Evolutionary conservation across 768 basidiomycete genomes (phyloP).

Genomic region (Pulveroboletus sp.): DNA sequence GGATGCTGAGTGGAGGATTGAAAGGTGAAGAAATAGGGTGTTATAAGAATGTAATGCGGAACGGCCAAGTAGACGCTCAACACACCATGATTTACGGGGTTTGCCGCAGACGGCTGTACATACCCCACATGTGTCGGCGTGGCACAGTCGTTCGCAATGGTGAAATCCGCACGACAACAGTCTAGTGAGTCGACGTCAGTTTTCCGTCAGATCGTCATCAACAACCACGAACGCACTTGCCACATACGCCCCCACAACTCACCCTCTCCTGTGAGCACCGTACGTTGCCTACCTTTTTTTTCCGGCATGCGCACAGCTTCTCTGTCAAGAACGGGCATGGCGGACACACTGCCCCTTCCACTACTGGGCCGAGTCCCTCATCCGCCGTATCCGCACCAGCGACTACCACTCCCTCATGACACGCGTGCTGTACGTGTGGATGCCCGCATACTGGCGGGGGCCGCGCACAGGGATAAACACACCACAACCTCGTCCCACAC

Average conservation of each 20-base stretch:
- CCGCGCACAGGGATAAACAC: constrained; percentile 73
- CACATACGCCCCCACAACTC: constrained; percentile 79
- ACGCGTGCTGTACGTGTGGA: constrained; percentile 67
- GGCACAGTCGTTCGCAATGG: constrained; percentile 78
- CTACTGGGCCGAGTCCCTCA: constrained; percentile 16
- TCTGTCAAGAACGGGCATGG: constrained; percentile 80
- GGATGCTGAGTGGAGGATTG: constrained; percentile 42
- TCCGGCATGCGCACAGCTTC: constrained; percentile 86
- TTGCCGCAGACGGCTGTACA: constrained; percentile 84
- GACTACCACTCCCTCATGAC: constrained; percentile 63
- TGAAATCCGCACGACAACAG: constrained; percentile 85
- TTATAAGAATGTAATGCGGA: background rate
- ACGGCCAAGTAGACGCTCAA: background rate
- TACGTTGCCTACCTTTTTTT: constrained; percentile 74
- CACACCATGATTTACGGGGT: constrained; percentile 76
- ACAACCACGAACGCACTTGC: constrained; percentile 47
- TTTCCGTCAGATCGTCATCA: background rate
- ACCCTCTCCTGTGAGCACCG: constrained; percentile 78
- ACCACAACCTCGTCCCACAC: constrained; percentile 78
- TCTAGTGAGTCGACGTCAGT: constrained; percentile 30
- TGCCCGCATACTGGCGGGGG: constrained; percentile 80
- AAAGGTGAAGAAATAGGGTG: background rate
- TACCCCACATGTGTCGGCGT: constrained; percentile 73
- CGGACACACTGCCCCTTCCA: constrained; percentile 50
- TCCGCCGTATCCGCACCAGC: constrained; percentile 26